A percentile compares a stretch with the other conserved stretches of the same genome.
Evolutionary conservation across 2,329 filamentous ascomycete genomes (phyloP).

Genomic region (Pseudofabraea citricarpa): DNA sequence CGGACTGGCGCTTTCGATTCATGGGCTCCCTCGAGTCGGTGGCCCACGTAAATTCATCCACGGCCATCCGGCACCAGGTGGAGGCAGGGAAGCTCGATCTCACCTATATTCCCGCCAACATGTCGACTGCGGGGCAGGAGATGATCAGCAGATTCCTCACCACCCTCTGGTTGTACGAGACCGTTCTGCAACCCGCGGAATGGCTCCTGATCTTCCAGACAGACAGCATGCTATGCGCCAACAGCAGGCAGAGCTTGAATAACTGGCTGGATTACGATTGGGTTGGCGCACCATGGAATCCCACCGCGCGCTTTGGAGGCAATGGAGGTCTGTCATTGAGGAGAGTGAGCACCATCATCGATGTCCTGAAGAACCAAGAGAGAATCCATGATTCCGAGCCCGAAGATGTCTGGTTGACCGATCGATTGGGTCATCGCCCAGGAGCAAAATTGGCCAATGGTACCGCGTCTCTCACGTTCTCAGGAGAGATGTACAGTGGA

Average conservation of each 20-base stretch:
- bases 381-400: conserved; percentile 39
- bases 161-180: conserved; percentile 43
- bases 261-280: conserved; percentile 45
- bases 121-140: conserved; percentile 45
- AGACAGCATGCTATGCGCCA: conserved; percentile 49
- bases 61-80: conserved; percentile 36
- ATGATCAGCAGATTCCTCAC: conserved; percentile 48
- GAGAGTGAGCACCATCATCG: conserved; percentile 46
- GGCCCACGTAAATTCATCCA: conserved; percentile 36
- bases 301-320: conserved; percentile 24
- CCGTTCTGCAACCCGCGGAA: conserved; percentile 40
- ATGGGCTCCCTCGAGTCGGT: conserved; percentile 46
- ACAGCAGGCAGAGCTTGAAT: conserved; percentile 40
- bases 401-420: conserved; percentile 53
- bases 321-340: conserved; percentile 38
- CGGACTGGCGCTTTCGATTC: conserved; percentile 53
- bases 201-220: conserved; percentile 48
- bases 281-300: conserved; percentile 29
- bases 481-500: conserved; percentile 43
- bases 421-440: conserved; percentile 45
- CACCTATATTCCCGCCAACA: conserved; percentile 45
- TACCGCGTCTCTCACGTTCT: conserved; percentile 42
- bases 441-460: conserved; percentile 46
- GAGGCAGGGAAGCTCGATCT: conserved; percentile 41
- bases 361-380: conserved; percentile 44